Conservation (phyloP, 805 yeast genomes). For the Yamadazyma takamatsuzukensis region DNA sequence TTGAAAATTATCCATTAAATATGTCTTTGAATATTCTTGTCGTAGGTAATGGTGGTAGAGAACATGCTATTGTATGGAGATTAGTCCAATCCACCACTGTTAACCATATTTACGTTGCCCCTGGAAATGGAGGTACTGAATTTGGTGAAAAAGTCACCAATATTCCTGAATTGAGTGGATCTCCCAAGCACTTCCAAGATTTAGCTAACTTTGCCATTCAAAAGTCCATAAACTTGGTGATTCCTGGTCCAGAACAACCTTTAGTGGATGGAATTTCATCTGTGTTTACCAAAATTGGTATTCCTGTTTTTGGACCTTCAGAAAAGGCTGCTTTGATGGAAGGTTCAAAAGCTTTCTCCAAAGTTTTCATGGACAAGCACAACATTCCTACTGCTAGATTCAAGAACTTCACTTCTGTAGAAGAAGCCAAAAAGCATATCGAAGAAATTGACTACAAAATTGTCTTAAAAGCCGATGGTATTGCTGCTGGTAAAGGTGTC, state of each 20-base stretch:
- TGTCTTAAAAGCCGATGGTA: constrained; percentile 95
- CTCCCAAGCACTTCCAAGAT: constrained; percentile 62
- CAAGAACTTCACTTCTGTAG: constrained; percentile 74
- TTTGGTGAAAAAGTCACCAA: constrained; percentile 56
- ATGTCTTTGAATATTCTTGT: constrained; percentile 60
- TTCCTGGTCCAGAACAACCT: constrained; percentile 99
- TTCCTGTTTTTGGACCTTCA: constrained; percentile 97
- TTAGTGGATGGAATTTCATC: constrained; percentile 88
- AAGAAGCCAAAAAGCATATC: constrained; percentile 71
- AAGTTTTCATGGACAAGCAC: constrained; percentile 89
- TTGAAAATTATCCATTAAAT: constrained; percentile 4
- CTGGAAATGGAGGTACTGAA: constrained; percentile 94
- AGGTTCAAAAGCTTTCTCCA: constrained; percentile 93
- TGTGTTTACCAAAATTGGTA: constrained; percentile 73
- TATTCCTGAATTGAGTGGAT: constrained; percentile 59
- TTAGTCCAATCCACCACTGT: constrained; percentile 75
- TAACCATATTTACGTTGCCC: constrained; percentile 78
- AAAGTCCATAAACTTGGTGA: constrained; percentile 64
- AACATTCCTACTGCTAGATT: constrained; percentile 92
- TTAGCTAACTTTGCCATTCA: constrained; percentile 73
- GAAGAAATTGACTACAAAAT: constrained; percentile 63
- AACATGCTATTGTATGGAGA: constrained; percentile 94
- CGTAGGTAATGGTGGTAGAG: constrained; percentile 98
- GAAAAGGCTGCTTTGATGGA: constrained; percentile 89
- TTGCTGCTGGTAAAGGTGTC: constrained; percentile 99